Conservation (phyloP, 768 basidiomycete species). For the Auriculariales sp. region DNA sequence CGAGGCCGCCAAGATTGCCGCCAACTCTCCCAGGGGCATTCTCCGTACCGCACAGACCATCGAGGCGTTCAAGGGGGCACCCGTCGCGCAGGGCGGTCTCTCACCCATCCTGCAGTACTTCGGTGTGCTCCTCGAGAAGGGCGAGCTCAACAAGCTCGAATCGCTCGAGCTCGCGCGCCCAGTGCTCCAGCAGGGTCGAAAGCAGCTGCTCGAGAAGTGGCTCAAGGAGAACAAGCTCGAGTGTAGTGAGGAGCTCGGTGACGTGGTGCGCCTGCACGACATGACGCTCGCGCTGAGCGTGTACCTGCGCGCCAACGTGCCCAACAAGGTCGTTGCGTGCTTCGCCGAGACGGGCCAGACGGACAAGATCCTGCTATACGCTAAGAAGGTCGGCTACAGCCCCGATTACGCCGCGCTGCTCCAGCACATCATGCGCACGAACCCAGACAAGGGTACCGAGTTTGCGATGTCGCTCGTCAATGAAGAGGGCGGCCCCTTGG, state of each 20-base stretch:
- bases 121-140: constrained; percentile 95
- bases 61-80: constrained; percentile 92
- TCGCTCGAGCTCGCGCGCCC: constrained; percentile 92
- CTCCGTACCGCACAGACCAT: constrained; percentile 90
- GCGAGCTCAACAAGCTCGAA: constrained; percentile 92
- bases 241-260: constrained; percentile 96
- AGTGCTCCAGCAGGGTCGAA: constrained; percentile 88
- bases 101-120: constrained; percentile 98
- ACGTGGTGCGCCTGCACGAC: constrained; percentile 87
- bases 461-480: constrained; percentile 92
- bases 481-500: constrained; percentile 81
- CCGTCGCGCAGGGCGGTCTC: constrained; percentile 76
- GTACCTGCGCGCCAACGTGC: constrained; percentile 92
- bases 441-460: constrained; percentile 95
- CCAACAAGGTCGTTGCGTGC: constrained; percentile 97
- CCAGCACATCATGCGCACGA: constrained; percentile 92
- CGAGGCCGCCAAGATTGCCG: constrained; percentile 95
- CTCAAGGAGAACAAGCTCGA: constrained; percentile 99
- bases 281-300: constrained; percentile 96
- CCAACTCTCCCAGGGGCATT: constrained; percentile 94
- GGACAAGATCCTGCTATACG: constrained; percentile 94
- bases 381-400: constrained; percentile 88
- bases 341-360: constrained; percentile 98
- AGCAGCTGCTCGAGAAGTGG: constrained; percentile 97
- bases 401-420: constrained; percentile 88